A percentile compares a stretch with the other conserved stretches of the same genome.
Evolutionary conservation across 768 basidiomycete genomes (phyloP).

Genomic region (Astraeus odoratus): DNA sequence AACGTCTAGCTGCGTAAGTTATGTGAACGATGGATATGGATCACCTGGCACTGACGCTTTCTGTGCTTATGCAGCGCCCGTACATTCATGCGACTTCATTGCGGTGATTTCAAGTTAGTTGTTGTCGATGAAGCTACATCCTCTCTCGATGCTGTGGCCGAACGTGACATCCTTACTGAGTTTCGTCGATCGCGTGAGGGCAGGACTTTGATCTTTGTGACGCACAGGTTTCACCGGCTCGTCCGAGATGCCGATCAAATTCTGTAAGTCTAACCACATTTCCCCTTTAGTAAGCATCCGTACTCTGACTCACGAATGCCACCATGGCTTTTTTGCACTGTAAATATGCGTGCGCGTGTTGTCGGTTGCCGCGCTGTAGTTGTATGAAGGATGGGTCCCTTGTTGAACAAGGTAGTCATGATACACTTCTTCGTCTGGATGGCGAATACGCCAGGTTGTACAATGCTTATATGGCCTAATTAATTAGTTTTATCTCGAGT

Average conservation of each 20-base stretch:
- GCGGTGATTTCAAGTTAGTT: conserved; percentile 36
- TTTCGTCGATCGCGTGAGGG: conserved; percentile 33
- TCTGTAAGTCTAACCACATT: conserved; percentile 32
- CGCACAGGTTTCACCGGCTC: conserved; percentile 48
- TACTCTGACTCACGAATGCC: not conserved
- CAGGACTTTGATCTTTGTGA: conserved; percentile 50
- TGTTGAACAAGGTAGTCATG: conserved; percentile 27
- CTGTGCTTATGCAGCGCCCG: conserved; percentile 31
- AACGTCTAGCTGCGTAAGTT: conserved; percentile 43
- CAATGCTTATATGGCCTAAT: conserved; percentile 17
- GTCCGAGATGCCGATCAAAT: conserved; percentile 45
- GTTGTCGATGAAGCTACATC: conserved; percentile 56
- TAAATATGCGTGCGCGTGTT: not conserved
- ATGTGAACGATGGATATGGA: not conserved
- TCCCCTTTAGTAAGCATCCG: not conserved
- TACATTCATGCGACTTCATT: conserved; percentile 33
- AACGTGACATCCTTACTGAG: conserved; percentile 39
- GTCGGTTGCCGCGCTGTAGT: conserved; percentile 11
- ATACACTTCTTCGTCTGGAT: conserved; percentile 15
- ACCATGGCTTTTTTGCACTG: not conserved
- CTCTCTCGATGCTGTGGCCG: conserved; percentile 48
- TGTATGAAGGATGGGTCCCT: conserved; percentile 28
- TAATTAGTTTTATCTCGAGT: too few relatives aligned
- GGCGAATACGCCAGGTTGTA: conserved; percentile 26
- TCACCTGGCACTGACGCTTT: not conserved